Conservation (phyloP, 2,329 filamentous ascomycete genomes). For the Trichoderma semiorbis region DNA sequence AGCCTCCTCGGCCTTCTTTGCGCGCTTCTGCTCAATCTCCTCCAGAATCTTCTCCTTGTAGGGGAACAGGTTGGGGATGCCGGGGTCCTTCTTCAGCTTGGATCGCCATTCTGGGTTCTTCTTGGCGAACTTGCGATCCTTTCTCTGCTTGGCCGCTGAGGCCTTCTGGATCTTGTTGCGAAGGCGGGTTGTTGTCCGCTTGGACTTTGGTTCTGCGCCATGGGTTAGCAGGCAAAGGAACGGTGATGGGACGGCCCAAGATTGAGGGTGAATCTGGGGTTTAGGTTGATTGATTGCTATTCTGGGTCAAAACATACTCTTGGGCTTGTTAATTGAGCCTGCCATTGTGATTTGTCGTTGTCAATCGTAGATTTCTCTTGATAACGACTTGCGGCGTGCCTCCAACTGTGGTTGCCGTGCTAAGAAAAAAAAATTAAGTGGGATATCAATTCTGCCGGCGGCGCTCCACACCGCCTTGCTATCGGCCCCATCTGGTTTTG, state of each 20-base stretch:
- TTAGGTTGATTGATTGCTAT: not conserved
- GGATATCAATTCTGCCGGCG: slow-evolving; percentile 37
- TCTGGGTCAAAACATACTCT: slow-evolving; percentile 40
- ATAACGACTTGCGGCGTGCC: slow-evolving; percentile 5
- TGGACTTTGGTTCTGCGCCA: slow-evolving; percentile 80
- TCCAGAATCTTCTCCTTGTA: slow-evolving; percentile 95
- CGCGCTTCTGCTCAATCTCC: slow-evolving; percentile 86
- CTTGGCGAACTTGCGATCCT: slow-evolving; percentile 83
- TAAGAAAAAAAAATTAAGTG: slow-evolving; percentile 37
- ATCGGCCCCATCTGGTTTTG: not conserved
- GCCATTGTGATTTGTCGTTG: slow-evolving; percentile 40
- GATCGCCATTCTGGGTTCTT: slow-evolving; percentile 97
- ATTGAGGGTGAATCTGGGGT: not conserved
- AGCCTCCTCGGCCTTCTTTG: slow-evolving; percentile 76
- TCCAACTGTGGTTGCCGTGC: slow-evolving; percentile 3
- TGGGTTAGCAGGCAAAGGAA: not conserved
- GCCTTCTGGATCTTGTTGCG: slow-evolving; percentile 96
- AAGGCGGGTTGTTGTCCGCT: slow-evolving; percentile 83
- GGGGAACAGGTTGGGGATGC: slow-evolving; percentile 94
- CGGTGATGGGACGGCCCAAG: not conserved
- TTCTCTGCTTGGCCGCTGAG: slow-evolving; percentile 84
- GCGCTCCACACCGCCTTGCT: slow-evolving; percentile 31
- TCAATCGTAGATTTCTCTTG: not conserved
- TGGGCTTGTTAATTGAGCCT: slow-evolving; percentile 53
- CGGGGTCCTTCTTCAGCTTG: slow-evolving; percentile 94